Base-by-base conservation (phyloP, 441 rosid species). In the Arabidopsis hybrid region DNA sequence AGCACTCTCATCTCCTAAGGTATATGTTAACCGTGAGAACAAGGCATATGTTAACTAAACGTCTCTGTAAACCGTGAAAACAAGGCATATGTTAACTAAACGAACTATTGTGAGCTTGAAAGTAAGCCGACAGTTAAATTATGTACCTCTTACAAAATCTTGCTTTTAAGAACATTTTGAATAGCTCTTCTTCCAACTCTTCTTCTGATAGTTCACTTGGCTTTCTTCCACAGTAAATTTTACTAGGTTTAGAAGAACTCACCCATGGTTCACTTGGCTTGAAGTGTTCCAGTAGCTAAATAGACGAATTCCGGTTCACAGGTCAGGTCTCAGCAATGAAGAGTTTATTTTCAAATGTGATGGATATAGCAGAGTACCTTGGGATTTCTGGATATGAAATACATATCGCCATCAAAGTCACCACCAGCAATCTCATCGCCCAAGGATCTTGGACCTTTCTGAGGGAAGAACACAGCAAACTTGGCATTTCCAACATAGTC, bases 401-500 rank as follows among this genome's bases (percentile, higher is more conserved):
- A 94, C 89, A 71, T 61, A 68, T 94, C 96, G 6, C 97, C 96
- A 70, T 94, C 97, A 58, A 73, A 90, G 65, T 88, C 97, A 26
- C 94, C 91, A 10, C 88, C 83, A 1, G 90, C 95, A 6, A 94
- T 90, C 83, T 90, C 94, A 71, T 94, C 97, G 0, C 90, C 92
- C 60, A 94, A 60, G 21, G 97, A 94, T 29, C 97, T 85, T 5
- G 84, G 83, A 60, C 99, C 97, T 49, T 71, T 81, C 47, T 71
- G 63, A 39, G 97, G 88, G 67, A 95, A 92, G 80, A 95, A 88
- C 40, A 90, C 88, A 14, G 70, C 97, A 61, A 84, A 92, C 68
- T 88, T 92, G 13, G 94, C 78, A 63, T 84, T 85, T 51, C 99
- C 97, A 0, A 87, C 82, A 75, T 40, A 78, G 8, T 84, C 85